Evolutionary conservation across 1,139 yeast genomes (phyloP), one percentile per base, ranked within the genome.

Genomic region (Magnusiomyces fungicola): DNA sequence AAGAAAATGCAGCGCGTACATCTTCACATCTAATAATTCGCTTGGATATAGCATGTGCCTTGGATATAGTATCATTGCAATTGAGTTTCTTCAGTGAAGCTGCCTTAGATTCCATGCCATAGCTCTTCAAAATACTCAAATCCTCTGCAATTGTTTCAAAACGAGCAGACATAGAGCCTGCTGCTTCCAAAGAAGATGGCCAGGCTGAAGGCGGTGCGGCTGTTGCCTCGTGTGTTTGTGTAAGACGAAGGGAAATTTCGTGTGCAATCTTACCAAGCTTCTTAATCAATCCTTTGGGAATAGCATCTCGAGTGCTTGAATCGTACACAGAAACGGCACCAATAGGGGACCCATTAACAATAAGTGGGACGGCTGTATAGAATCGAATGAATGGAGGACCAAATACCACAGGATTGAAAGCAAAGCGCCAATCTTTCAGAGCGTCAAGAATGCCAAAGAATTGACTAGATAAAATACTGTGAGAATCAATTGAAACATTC

Each of bases 291-390:
- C 64, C 66, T 5, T 66, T 69, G 1, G 69, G 64, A 52, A 80
- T 68, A 1, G 63, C 64, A 1, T 57, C 56, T 51, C 77, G 72
- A 14, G 77, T 65, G 49, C 65, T 69, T 0, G 76, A 64, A 59
- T 80, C 87, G 65, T 79, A 80, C 0, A 82, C 69, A 0, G 89
- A 71, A n/a, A 83, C 60, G 0, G 73, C 75, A 0, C 92, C 92
- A 50, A 83, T 71, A 0, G 70, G 68, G 19, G 70, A 68, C 2
- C 32, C 38, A 18, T 68, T 62, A 1, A 67, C 61, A 1, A 69
- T 50, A 39, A 82, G 59, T 0, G 85, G 86, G 3, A 80, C 84
- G 0, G 83, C 87, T 45, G 80, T 74, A 59, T 82, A 83, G 57
- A 81, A 81, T 51, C 67, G 70, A 45, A 82, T 75, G 53, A 69